Evolutionary conservation across 371 early-diverging fungal species (phyloP), one percentile per base, ranked within the genome.

Genomic region (Dichotomocladium elegans): DNA sequence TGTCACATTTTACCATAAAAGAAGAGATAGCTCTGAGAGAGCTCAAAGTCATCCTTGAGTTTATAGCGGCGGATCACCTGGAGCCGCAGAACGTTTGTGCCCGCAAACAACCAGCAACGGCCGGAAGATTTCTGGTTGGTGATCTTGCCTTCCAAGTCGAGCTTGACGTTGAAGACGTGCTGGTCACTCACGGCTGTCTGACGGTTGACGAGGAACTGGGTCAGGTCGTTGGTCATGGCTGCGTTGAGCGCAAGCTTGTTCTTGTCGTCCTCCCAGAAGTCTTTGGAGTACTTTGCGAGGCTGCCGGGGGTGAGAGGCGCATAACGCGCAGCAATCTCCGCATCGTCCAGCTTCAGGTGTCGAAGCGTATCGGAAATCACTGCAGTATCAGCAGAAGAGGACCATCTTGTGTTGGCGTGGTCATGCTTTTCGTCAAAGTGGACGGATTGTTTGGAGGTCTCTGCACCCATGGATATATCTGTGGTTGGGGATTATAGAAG

Each of bases 21-120:
- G 71, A 90, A 91, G 41, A 91, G 61, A 49, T 80, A 91, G 43
- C 81, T 77, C 67, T 91, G 91, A 26, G 87, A 86, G 21, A 91
- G 77, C 62, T 91, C 91, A 63, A 91, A 86, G 48, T 83, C 82
- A 33, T 91, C 90, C 8, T 50, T 42, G 37, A 91, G 64, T 41
- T 89, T 88, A 67, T 85, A 82, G 28, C 66, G 71, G 41, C 60
- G 44, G 48, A 73, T 73, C 17, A 70, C 58, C 15, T 58, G 62
- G 21, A 66, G 53, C 33, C 70, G 62, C 47, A 73, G 51, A 3
- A 74, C 69, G 48, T 75, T 73, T 24, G 74, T 69, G 33, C 70
- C 90, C 17, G 92, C 92, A 77, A 91, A 91, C 31, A 91, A 58
- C 92, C 92, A 91, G 75, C 92, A 91, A 14, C 92, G 81, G 15